Conservation (phyloP, 805 yeast species). For the Candida dendrica region DNA sequence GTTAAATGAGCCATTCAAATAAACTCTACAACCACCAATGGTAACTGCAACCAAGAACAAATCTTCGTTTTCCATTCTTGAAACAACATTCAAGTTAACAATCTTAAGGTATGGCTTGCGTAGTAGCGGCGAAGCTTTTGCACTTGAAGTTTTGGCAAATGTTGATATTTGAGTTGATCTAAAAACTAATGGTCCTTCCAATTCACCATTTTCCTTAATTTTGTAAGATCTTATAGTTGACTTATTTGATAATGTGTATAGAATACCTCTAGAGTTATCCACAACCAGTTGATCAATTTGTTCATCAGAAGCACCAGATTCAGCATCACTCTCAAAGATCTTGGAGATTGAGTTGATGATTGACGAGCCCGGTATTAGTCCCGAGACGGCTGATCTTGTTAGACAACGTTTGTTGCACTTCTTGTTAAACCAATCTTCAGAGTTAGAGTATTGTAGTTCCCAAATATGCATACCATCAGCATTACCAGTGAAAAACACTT, state of each 20-base stretch:
- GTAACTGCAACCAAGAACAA: conserved; percentile 75
- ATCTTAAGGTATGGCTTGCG: conserved; percentile 51
- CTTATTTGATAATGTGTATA: conserved; percentile 77
- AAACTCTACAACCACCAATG: conserved; percentile 75
- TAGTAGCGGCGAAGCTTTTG: conserved; percentile 47
- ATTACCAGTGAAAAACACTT: conserved; percentile 78
- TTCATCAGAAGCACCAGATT: conserved; percentile 36
- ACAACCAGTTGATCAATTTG: conserved; percentile 55
- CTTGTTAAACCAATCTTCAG: conserved; percentile 81
- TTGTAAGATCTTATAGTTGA: conserved; percentile 79
- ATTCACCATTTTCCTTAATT: conserved; percentile 35
- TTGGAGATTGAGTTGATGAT: conserved; percentile 28
- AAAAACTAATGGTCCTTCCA: conserved; percentile 33
- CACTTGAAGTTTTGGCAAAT: conserved; percentile 34
- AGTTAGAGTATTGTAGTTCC: conserved; percentile 78
- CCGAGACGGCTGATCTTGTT: conserved; percentile 57
- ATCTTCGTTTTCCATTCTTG: conserved; percentile 57
- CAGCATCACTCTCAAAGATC: conserved; percentile 15
- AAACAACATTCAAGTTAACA: conserved; percentile 54
- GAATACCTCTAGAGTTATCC: conserved; percentile 69
- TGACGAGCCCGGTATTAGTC: conserved; percentile 37
- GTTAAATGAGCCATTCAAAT: conserved; percentile 35
- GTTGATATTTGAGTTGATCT: conserved; percentile 30
- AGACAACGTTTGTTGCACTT: conserved; percentile 79
- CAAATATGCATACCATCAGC: conserved; percentile 75